Evolutionary conservation across 257 asterid genomes (phyloP).

Genomic region (Scutellaria barbata): DNA sequence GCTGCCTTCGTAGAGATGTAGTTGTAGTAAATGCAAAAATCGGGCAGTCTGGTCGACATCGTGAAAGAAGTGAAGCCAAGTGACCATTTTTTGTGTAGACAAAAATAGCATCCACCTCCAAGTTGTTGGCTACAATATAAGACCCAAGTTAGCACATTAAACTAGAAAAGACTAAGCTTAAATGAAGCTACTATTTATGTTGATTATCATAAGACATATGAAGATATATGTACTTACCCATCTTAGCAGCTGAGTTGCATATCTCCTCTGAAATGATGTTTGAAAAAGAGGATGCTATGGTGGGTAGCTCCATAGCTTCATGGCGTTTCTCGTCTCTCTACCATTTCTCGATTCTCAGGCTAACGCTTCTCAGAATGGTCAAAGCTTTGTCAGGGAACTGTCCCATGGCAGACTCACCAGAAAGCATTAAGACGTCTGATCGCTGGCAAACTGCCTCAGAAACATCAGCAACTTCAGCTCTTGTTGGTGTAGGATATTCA

Average conservation of each 20-base stretch:
- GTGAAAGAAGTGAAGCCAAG: slow-evolving; percentile 96
- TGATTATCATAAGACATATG: neutral
- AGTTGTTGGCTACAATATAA: slow-evolving; percentile 65
- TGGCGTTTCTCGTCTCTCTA: slow-evolving; percentile 81
- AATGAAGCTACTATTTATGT: too few relatives aligned
- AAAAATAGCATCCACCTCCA: slow-evolving; percentile 83
- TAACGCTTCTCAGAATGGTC: slow-evolving; percentile 79
- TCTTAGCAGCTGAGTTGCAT: slow-evolving; percentile 93
- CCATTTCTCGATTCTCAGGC: slow-evolving; percentile 91
- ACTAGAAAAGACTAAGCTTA: too few relatives aligned
- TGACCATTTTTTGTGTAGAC: slow-evolving; percentile 85
- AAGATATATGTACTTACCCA: slow-evolving; percentile 62
- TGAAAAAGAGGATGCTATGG: slow-evolving; percentile 67
- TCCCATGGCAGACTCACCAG: slow-evolving; percentile 98
- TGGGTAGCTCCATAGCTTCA: slow-evolving; percentile 72
- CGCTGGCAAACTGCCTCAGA: slow-evolving; percentile 94
- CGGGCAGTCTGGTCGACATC: slow-evolving; percentile 98
- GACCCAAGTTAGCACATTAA: neutral
- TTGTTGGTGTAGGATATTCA: slow-evolving; percentile 92
- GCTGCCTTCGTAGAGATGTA: slow-evolving; percentile 84
- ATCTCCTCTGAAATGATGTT: slow-evolving; percentile 87
- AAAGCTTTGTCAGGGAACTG: slow-evolving; percentile 90
- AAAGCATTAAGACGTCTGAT: slow-evolving; percentile 89
- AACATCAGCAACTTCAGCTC: slow-evolving; percentile 96
- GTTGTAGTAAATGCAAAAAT: slow-evolving; percentile 87